phyloP scores from a whole-genome alignment of 129 eudicot species.

The Logfia minima region DNA sequence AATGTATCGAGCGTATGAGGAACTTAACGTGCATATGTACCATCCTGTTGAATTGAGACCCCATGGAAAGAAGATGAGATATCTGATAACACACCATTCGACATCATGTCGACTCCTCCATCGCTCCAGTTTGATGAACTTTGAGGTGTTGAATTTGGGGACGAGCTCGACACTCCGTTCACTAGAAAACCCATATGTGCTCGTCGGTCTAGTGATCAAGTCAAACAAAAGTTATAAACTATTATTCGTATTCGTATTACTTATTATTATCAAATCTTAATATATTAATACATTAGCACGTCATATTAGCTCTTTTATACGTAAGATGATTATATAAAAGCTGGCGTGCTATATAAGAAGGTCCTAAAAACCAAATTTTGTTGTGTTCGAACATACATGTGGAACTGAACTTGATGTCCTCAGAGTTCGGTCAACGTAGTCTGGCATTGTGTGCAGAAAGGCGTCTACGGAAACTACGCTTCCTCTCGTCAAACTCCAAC shows the following conservation, averaged over 20 bases:
- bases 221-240: neutral
- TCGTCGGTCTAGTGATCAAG: constrained; percentile 33
- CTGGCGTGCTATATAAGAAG: neutral
- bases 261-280: no score
- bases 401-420: constrained; percentile 36
- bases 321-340: neutral
- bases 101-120: constrained; percentile 18
- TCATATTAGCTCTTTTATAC: neutral
- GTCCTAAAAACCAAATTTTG: neutral
- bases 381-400: constrained; percentile 20
- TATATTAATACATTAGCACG: neutral
- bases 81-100: constrained; percentile 9
- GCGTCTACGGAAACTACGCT: constrained; percentile 66
- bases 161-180: constrained; percentile 24
- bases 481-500: constrained; percentile 61
- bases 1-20: neutral
- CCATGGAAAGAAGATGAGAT: constrained; percentile 21
- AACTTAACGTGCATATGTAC: neutral
- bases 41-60: constrained; percentile 7
- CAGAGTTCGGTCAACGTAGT: constrained; percentile 49
- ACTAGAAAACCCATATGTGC: constrained; percentile 35
- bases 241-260: no score
- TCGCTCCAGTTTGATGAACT: constrained; percentile 24
- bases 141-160: constrained; percentile 31
- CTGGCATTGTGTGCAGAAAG: constrained; percentile 65